These are phyloP conservation scores for Carallia pectinifolia DNA, from an alignment of 345 rosid species.

Conservation along the genomic window DNA sequence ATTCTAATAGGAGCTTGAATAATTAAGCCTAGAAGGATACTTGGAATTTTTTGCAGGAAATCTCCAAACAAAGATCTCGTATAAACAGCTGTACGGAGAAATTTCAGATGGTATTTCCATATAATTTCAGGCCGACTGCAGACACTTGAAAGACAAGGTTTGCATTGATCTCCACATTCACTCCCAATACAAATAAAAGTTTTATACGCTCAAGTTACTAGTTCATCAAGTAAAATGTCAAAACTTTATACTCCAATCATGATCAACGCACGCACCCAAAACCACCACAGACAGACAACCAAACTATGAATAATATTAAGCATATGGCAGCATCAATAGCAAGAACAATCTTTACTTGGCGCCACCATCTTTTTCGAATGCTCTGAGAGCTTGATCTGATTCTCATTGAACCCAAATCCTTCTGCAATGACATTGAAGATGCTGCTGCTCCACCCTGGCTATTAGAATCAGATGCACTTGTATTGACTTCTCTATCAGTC, in stretches of 20 bases:
- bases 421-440: conserved; percentile 45
- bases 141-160: too few relatives aligned
- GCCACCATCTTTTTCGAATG: conserved; percentile 68
- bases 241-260: not conserved
- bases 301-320: conserved; percentile 52
- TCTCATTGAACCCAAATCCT: conserved; percentile 63
- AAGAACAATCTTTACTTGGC: conserved; percentile 65
- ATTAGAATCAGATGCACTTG: conserved; percentile 32
- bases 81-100: too few relatives aligned
- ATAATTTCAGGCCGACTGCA: too few relatives aligned
- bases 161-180: too few relatives aligned
- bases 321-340: conserved; percentile 78
- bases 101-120: too few relatives aligned
- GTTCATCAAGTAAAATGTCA: not conserved
- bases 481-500: conserved; percentile 43
- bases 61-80: too few relatives aligned
- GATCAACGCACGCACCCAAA: conserved; percentile 43
- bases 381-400: conserved; percentile 53
- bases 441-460: conserved; percentile 37
- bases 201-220: too few relatives aligned
- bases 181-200: too few relatives aligned
- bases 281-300: conserved; percentile 66
- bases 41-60: too few relatives aligned
- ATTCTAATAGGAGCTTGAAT: too few relatives aligned
- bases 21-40: too few relatives aligned